These are phyloP conservation scores for Fusarium sp. DNA, from an alignment of 2,329 filamentous ascomycete species.

Conservation along the genomic window DNA sequence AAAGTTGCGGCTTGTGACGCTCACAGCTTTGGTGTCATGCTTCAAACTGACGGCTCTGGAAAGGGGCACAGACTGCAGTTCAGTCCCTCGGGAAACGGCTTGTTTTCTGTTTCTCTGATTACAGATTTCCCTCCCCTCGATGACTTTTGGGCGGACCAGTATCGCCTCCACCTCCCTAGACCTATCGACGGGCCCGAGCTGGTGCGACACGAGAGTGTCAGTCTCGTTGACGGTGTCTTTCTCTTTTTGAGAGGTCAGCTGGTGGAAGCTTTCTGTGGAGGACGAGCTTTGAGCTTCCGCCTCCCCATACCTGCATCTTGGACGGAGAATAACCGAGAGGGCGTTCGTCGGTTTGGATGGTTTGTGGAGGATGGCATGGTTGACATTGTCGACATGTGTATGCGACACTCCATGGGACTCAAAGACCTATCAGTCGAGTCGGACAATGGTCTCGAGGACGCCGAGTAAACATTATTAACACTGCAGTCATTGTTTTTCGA, in stretches of 20 bases:
- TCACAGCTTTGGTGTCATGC: conserved; percentile 44
- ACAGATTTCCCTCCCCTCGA: conserved; percentile 50
- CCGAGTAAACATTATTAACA: conserved; percentile 33
- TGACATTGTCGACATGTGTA: conserved; percentile 42
- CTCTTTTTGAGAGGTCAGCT: conserved; percentile 43
- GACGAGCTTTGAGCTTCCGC: conserved; percentile 45
- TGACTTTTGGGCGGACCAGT: conserved; percentile 55
- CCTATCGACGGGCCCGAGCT: conserved; percentile 51
- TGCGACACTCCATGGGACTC: conserved; percentile 31
- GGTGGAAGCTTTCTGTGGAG: conserved; percentile 47
- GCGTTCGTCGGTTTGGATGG: conserved; percentile 44
- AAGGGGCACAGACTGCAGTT: conserved; percentile 45
- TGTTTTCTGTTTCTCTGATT: conserved; percentile 44
- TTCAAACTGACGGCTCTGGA: conserved; percentile 43
- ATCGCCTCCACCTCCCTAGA: conserved; percentile 46
- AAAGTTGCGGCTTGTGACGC: conserved; percentile 42
- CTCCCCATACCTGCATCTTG: conserved; percentile 36
- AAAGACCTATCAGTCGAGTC: conserved; percentile 31
- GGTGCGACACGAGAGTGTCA: conserved; percentile 47
- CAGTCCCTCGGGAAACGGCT: conserved; percentile 28
- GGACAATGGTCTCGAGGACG: conserved; percentile 33
- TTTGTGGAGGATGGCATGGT: conserved; percentile 48
- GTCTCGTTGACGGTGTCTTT: conserved; percentile 39
- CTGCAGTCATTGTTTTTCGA: not conserved
- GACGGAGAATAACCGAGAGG: conserved; percentile 9